These are phyloP conservation scores for Suillus alpinus DNA, from an alignment of 768 basidiomycete species.

Conservation along the genomic window DNA sequence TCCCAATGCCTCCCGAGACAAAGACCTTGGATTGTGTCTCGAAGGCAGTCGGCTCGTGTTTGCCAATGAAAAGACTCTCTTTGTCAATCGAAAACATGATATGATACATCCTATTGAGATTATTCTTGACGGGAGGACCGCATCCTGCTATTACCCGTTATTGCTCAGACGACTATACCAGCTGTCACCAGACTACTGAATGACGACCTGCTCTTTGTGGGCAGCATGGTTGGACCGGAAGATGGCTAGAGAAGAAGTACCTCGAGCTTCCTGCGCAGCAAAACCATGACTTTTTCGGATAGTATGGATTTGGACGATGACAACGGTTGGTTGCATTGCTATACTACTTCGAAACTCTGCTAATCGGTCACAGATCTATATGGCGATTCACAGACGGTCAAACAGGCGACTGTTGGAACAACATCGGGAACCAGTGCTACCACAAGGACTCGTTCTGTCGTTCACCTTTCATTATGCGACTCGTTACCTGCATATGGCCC, in stretches of 20 bases:
- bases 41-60: constrained; percentile 77
- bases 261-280: constrained; percentile 45
- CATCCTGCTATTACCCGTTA: constrained; percentile 55
- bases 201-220: constrained; percentile 67
- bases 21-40: constrained; percentile 49
- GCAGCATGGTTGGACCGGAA: constrained; percentile 79
- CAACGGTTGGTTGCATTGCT: constrained; percentile 41
- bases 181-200: constrained; percentile 47
- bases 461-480: constrained; percentile 70
- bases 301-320: constrained; percentile 83
- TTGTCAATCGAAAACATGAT: constrained; percentile 73
- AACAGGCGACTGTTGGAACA: constrained; percentile 46
- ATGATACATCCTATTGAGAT: constrained; percentile 76
- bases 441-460: constrained; percentile 54
- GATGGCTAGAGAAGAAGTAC: constrained; percentile 57
- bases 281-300: constrained; percentile 45
- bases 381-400: constrained; percentile 39
- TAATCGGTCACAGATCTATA: constrained; percentile 49
- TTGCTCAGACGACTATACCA: constrained; percentile 71
- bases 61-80: constrained; percentile 72
- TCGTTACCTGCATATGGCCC: constrained; percentile 71
- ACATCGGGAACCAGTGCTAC: constrained; percentile 14
- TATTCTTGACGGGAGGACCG: constrained; percentile 66
- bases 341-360: neutral
- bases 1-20: constrained; percentile 45